Evolutionary conservation across 1,284 basidiomycete genomes (phyloP).

Genomic region (Heliocybe sulcata): DNA sequence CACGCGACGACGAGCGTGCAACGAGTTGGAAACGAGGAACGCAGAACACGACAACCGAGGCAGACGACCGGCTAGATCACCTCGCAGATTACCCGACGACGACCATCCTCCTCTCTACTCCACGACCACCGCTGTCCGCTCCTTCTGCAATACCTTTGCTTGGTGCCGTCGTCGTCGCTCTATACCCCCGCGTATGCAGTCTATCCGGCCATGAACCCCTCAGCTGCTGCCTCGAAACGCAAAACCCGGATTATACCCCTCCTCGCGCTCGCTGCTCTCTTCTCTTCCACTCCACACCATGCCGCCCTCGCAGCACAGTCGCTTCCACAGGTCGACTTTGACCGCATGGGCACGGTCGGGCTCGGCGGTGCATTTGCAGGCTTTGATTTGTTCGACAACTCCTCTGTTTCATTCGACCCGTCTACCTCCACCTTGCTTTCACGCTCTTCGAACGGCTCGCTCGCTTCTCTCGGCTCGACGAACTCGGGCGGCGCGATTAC

Average conservation of each 20-base stretch:
- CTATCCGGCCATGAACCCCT: not conserved
- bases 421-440: slow-evolving; percentile 64
- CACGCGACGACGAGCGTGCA: not conserved
- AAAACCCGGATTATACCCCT: not conserved
- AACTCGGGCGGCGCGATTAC: slow-evolving; percentile 62
- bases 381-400: slow-evolving; percentile 67
- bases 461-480: slow-evolving; percentile 61
- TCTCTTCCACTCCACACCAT: slow-evolving; percentile 20
- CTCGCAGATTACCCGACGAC: not conserved
- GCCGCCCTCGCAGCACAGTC: slow-evolving; percentile 45
- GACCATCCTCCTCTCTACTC: not conserved
- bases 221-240: not conserved
- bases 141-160: not conserved
- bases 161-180: not conserved
- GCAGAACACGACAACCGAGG: not conserved
- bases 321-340: slow-evolving; percentile 83
- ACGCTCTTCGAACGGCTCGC: slow-evolving; percentile 54
- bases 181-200: not conserved
- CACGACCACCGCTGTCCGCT: not conserved
- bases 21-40: not conserved
- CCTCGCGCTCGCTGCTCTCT: slow-evolving; percentile 11
- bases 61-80: not conserved
- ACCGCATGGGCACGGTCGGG: slow-evolving; percentile 85
- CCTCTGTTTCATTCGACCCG: slow-evolving; percentile 53
- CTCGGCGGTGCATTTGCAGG: slow-evolving; percentile 84